Percentiles rank a stretch among this genome's conserved stretches.
phyloP scores from a whole-genome alignment of 2,329 filamentous ascomycete species.

The Fusarium sulawesiense region DNA sequence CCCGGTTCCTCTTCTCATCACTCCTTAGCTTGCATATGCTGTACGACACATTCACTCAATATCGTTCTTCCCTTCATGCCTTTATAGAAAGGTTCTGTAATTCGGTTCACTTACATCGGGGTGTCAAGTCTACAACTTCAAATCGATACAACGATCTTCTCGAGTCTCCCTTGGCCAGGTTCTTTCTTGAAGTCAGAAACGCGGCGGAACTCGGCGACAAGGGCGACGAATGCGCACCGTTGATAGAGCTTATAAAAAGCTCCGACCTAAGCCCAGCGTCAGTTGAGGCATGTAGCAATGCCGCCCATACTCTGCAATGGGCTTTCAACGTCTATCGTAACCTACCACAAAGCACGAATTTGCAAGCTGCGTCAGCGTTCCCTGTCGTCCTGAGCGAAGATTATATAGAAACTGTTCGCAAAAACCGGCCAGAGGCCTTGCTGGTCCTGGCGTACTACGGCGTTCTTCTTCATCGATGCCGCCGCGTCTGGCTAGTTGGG shows the following conservation, averaged over 20 bases:
- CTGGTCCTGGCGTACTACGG: conserved; percentile 63
- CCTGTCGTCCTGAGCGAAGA: conserved; percentile 48
- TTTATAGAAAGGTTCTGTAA: conserved; percentile 56
- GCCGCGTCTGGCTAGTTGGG: conserved; percentile 55
- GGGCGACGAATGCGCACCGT: conserved; percentile 45
- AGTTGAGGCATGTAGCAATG: conserved; percentile 47
- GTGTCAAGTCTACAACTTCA: conserved; percentile 54
- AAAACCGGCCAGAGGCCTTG: conserved; percentile 56
- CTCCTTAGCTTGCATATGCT: conserved; percentile 60
- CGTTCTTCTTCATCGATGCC: conserved; percentile 58
- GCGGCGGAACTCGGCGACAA: conserved; percentile 18
- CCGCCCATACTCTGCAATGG: conserved; percentile 49
- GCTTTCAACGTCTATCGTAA: conserved; percentile 49
- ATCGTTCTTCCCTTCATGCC: conserved; percentile 52
- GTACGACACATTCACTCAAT: conserved; percentile 58
- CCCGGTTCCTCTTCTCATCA: conserved; percentile 59
- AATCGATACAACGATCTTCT: conserved; percentile 52
- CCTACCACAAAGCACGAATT: conserved; percentile 37
- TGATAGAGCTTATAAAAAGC: conserved; percentile 48
- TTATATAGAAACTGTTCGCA: conserved; percentile 52
- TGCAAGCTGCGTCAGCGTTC: conserved; percentile 51
- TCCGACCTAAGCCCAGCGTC: conserved; percentile 47
- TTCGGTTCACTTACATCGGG: conserved; percentile 57
- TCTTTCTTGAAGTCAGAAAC: conserved; percentile 40
- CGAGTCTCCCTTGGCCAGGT: conserved; percentile 49